phyloP scores from a whole-genome alignment of 192 early-diverging fungal species.

The Backusella psychrophila region DNA sequence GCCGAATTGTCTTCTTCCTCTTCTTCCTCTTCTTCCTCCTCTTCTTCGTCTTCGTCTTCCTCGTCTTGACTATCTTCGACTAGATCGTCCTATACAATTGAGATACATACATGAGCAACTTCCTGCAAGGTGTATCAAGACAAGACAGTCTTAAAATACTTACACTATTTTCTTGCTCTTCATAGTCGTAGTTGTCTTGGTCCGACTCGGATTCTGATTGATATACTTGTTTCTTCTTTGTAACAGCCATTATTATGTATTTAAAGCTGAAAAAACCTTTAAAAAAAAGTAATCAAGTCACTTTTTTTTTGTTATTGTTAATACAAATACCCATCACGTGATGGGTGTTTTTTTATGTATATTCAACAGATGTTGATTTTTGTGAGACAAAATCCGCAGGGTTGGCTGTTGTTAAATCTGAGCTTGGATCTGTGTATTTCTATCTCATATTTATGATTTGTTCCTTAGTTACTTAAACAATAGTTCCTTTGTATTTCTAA shows the following conservation, averaged over 20 bases:
- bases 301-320: not conserved
- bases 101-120: not conserved
- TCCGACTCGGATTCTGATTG: slow-evolving; percentile 15
- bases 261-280: not conserved
- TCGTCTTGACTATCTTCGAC: not conserved
- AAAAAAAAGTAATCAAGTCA: not conserved
- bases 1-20: slow-evolving; percentile 14
- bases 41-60: slow-evolving; percentile 9
- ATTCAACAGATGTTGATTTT: not conserved
- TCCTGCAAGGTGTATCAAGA: not conserved
- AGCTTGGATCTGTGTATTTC: not conserved
- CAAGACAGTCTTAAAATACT: not conserved
- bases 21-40: slow-evolving; percentile 19
- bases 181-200: slow-evolving; percentile 4
- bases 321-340: not conserved
- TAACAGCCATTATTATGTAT: not conserved
- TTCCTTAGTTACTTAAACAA: not conserved
- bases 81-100: not conserved
- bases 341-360: not conserved
- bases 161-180: slow-evolving; percentile 8
- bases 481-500: not conserved
- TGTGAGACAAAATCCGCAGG: not conserved
- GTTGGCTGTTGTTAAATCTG: not conserved
- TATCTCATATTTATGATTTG: not conserved
- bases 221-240: slow-evolving; percentile 3